Base-by-base conservation (phyloP, 2,329 filamentous ascomycete species). In the Hypomyces perniciosus region DNA sequence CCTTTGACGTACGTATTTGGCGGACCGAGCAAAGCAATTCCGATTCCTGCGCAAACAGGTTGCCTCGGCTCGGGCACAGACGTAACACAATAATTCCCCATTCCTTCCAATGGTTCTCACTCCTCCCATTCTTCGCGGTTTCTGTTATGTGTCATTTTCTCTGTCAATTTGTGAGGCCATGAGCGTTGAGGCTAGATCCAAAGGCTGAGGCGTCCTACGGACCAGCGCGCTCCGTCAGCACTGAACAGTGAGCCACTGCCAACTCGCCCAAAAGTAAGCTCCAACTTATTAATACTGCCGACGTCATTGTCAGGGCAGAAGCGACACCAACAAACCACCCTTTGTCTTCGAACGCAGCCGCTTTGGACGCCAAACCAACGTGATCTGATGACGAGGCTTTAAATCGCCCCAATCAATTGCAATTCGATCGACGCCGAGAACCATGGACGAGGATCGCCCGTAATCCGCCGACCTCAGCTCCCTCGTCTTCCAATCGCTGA, bases 381-480 rank as follows among this genome's bases (percentile, higher is more conserved):
- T 20, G 20, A 20, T 20, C 20, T 20, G 20, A 20, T 20, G 20
- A 3, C 20, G 20, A 29, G 41, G 40, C 42, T 44, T 27, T 30
- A 13, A 28, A 44, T 26, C 50, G 39, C 50, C 48, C 50, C 44
- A 52, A 31, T 48, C 46, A 49, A 44, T 48, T 52, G 50, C 50
- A 38, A 44, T 42, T 37, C 40, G 50, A 48, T 42, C 13, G 8
- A 41, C n/a, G 34, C 38, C 12, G 38, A 27, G 10, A 41, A 27
- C 40, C 53, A 62, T 61, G 61, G 57, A 57, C 48, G 37, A 50
- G 44, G 47, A 46, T 51, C 49, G 50, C 38, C 48, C 39, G 27
- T 59, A 54, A 47, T 28, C 46, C 37, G 43, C 44, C 20, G 38
- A 28, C 42, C 44, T 33, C 40, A 28, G 37, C 41, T 34, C 46